A percentile compares a stretch with the other conserved stretches of the same genome.
Evolutionary conservation across 768 basidiomycete genomes (phyloP).

Genomic region (Neoboletus subvelutipes): DNA sequence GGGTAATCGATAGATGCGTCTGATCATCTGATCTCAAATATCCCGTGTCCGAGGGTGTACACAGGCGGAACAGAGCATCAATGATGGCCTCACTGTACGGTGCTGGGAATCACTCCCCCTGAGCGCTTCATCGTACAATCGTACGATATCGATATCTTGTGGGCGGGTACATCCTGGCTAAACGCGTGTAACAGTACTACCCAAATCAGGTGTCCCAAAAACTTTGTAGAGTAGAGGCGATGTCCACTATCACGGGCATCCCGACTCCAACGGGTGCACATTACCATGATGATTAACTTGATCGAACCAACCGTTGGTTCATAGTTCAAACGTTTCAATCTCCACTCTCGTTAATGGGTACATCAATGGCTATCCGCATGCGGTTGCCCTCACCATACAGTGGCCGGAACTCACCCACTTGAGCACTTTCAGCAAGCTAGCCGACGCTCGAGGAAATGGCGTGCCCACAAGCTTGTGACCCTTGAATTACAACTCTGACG

Average conservation of each 20-base stretch:
- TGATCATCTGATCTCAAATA: constrained; percentile 4
- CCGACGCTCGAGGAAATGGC: neutral
- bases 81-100: neutral
- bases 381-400: neutral
- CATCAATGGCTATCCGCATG: constrained; percentile 1
- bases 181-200: neutral
- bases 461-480: neutral
- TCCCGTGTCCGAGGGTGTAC: constrained; percentile 7
- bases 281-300: neutral
- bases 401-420: neutral
- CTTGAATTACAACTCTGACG: neutral
- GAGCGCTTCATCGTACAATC: neutral
- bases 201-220: neutral
- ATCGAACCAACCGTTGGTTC: constrained; percentile 3
- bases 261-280: neutral
- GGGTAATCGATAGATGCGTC: neutral
- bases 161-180: neutral
- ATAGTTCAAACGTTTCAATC: neutral
- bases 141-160: neutral
- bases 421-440: neutral
- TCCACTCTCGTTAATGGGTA: neutral
- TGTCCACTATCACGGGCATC: neutral
- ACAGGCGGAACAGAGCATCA: constrained; percentile 2
- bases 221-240: neutral
- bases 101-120: neutral